Evolutionary conservation across 495 filamentous ascomycete species (phyloP), one percentile per base, ranked within the genome.

Genomic region (Neurospora hispaniola): DNA sequence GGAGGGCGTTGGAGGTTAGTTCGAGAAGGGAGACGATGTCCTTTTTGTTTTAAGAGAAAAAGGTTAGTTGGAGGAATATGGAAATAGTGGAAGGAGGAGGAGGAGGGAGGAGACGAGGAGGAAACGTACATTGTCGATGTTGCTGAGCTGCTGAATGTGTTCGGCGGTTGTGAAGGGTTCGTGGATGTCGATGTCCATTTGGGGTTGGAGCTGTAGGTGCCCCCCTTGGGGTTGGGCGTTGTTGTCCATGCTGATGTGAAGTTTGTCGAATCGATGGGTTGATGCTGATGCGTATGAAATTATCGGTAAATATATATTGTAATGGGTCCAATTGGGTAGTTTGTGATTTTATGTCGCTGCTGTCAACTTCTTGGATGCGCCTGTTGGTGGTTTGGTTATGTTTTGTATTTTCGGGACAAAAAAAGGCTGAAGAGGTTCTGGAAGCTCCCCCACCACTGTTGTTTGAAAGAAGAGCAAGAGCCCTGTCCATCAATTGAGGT

Each of bases 141-240:
- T 86, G 76, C 86, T 89, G 54, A 97, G 87, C 74, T 94, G 90
- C 70, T 89, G 87, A 72, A 97, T 94, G 71, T 90, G 91, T 77
- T 94, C 90, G 7, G 86, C 86, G 23, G 88, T 85, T 35, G 86
- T 91, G 76, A 90, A 90, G 68, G 82, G 83, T 16, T 77, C 71
- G 73, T 81, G 79, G 70, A 78, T 75, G 71, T 78, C 76, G 48
- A 75, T 69, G 31, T 23, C 69, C 40, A 66, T 66, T 6, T 66
- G 54, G 6, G 54, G 66, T 71, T 38, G 14, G 12, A 35, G 71
- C 38, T 41, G 54, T 72, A 10, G 40, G 8, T 40, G 68, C n/a
- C 46, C 23, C n/a, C 46, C 23, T 42, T 46, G 70, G 4, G 74
- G 70, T 68, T 75, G 72, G 5, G 73, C 7, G 16, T 41, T 16